Evolutionary conservation across 305 asterid genomes (phyloP), one percentile per base, ranked within the genome.

Genomic region (Withania somnifera): DNA sequence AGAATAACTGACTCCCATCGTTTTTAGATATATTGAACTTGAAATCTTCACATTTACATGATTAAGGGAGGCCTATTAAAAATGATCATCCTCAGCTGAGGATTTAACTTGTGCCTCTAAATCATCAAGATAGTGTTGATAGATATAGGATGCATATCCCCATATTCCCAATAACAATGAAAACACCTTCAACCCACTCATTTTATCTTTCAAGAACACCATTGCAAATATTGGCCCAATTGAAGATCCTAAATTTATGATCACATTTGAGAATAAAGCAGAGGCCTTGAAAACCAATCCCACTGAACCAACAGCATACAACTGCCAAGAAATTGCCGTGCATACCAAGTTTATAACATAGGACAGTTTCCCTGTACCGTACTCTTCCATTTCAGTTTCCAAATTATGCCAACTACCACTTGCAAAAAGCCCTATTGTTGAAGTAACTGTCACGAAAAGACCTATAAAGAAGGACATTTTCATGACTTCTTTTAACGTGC

Each of bases 251-350:
- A 88, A 82, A 11, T 90, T 82, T 17, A 88, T 79, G 19, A 90
- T 85, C 14, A 88, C 93, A 42, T 89, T 89, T 7, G 92, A 87
- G 60, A 88, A 90, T 78, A 88, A 73, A 6, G 92, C 87, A 0
- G 91, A 90, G 3, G 84, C 89, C 83, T 87, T 86, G 17, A 83
- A 84, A 17, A 88, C 82, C 78, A 88, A 77, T 5, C 90, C 91
- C 0, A 88, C 58, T 0, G 89, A 78, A 9, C 92, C 93, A 19
- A 88, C 64, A 3, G 85, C 36, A 22, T 34, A 87, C 28, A 88
- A 81, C n/a, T 88, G 90, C 85, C 92, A 91, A 36, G 86, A 38
- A 15, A 88, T 75, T 2, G 90, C 85, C 4, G 78, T 83, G 50
- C 50, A 14, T 54, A 73, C 84, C 24, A 91, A 17, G 52, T 83